These are phyloP conservation scores for Cryphonectria japonica DNA, from an alignment of 2,329 filamentous ascomycete genomes.

Conservation along the genomic window DNA sequence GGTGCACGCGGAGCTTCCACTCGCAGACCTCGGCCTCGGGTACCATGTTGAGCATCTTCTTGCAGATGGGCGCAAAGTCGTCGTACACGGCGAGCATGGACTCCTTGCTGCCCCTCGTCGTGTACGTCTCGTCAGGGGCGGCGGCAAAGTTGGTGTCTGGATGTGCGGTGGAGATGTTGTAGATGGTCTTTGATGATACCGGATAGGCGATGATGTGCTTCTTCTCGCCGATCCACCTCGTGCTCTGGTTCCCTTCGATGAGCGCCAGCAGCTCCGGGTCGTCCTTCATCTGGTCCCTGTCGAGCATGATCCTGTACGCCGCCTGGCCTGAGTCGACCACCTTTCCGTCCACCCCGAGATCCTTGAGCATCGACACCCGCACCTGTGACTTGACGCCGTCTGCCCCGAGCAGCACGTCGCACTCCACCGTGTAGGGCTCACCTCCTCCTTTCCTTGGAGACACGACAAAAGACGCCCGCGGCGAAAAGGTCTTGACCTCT, in stretches of 20 bases:
- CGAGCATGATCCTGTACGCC: conserved; percentile 59
- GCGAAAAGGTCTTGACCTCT: conserved; percentile 52
- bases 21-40: conserved; percentile 68
- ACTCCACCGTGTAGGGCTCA: conserved; percentile 49
- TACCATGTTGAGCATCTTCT: conserved; percentile 62
- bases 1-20: conserved; percentile 67
- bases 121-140: conserved; percentile 58
- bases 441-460: conserved; percentile 48
- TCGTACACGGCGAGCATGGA: conserved; percentile 63
- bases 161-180: conserved; percentile 68
- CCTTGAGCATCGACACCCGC: conserved; percentile 45
- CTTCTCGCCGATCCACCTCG: conserved; percentile 68
- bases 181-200: conserved; percentile 64
- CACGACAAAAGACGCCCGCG: conserved; percentile 56
- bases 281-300: conserved; percentile 46
- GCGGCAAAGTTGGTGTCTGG: conserved; percentile 61
- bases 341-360: conserved; percentile 42
- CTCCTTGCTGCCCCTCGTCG: conserved; percentile 62
- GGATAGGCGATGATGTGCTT: conserved; percentile 71
- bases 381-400: conserved; percentile 58
- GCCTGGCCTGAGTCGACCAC: conserved; percentile 55
- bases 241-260: conserved; percentile 59
- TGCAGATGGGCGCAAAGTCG: conserved; percentile 65
- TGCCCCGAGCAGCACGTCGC: conserved; percentile 55
- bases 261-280: conserved; percentile 58